Conservation (phyloP, 1,284 basidiomycete species). For the Amylostereum areolatum region DNA sequence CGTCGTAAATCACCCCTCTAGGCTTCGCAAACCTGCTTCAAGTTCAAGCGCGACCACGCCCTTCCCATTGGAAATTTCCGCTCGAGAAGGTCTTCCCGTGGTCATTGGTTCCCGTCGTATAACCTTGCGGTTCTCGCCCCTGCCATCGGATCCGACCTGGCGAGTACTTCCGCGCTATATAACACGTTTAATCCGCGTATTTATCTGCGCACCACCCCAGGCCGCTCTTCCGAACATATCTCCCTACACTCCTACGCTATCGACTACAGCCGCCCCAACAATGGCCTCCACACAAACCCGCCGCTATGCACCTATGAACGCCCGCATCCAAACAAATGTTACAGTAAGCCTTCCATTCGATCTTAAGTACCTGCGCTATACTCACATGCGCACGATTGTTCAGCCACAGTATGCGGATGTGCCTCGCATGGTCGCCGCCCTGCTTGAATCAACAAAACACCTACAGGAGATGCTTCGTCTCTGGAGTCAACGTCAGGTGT, state of each 20-base stretch:
- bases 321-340: slow-evolving; percentile 11
- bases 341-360: slow-evolving; percentile 5
- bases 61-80: too few species aligned
- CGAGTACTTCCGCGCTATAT: too few species aligned
- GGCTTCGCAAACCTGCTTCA: too few species aligned
- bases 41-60: too few species aligned
- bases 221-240: slow-evolving; percentile 5
- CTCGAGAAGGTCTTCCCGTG: too few species aligned
- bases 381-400: not conserved
- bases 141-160: too few species aligned
- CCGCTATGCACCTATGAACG: slow-evolving; percentile 10
- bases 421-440: slow-evolving; percentile 67
- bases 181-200: not conserved
- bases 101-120: too few species aligned
- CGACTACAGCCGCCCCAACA: not conserved
- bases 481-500: slow-evolving; percentile 67
- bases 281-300: slow-evolving; percentile 7
- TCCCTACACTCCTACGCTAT: not conserved
- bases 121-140: too few species aligned
- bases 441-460: slow-evolving; percentile 83
- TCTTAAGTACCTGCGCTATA: too few species aligned
- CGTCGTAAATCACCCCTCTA: too few species aligned
- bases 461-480: slow-evolving; percentile 76
- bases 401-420: slow-evolving; percentile 32
- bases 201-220: not conserved